A percentile compares a stretch with the other conserved stretches of the same genome.
phyloP scores from a whole-genome alignment of 805 yeast genomes.

The Kluyveromyces dobzhanskii region DNA sequence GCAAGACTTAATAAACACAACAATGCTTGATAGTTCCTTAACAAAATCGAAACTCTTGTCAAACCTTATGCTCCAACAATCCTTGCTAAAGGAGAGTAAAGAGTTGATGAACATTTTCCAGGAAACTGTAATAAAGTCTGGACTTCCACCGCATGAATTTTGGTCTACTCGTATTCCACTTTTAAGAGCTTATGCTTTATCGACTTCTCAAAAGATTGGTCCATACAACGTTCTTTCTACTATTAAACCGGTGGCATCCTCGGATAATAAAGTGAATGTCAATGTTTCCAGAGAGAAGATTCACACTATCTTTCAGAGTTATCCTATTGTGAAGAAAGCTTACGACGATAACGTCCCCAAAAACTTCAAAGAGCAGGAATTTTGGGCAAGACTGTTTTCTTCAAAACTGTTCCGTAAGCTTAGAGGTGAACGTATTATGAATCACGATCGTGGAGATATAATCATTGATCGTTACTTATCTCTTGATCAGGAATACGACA shows the following conservation, averaged over 20 bases:
- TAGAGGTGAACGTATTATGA: conserved; percentile 77
- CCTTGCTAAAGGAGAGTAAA: conserved; percentile 60
- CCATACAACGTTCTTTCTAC: conserved; percentile 92
- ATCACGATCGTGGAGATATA: conserved; percentile 73
- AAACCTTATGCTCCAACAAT: conserved; percentile 73
- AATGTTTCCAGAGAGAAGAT: conserved; percentile 87
- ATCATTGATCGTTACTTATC: conserved; percentile 77
- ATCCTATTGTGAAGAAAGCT: conserved; percentile 84
- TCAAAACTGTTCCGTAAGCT: conserved; percentile 80
- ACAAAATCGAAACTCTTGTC: conserved; percentile 53
- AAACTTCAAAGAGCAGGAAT: conserved; percentile 72
- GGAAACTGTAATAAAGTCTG: conserved; percentile 75
- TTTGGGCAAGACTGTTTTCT: conserved; percentile 93
- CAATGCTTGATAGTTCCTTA: conserved; percentile 37
- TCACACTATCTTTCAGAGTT: conserved; percentile 81
- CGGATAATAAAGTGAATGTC: conserved; percentile 89
- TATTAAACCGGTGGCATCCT: conserved; percentile 85
- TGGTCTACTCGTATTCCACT: conserved; percentile 79
- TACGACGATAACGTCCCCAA: conserved; percentile 88
- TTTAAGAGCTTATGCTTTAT: conserved; percentile 77
- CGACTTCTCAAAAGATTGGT: conserved; percentile 78
- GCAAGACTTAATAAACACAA: conserved; percentile 29
- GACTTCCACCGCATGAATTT: conserved; percentile 72
- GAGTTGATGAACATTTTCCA: conserved; percentile 67
- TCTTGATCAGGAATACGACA: conserved; percentile 51